Evolutionary conservation across 257 asterid genomes (phyloP).

Genomic region (Ajuga chamaepitys): DNA sequence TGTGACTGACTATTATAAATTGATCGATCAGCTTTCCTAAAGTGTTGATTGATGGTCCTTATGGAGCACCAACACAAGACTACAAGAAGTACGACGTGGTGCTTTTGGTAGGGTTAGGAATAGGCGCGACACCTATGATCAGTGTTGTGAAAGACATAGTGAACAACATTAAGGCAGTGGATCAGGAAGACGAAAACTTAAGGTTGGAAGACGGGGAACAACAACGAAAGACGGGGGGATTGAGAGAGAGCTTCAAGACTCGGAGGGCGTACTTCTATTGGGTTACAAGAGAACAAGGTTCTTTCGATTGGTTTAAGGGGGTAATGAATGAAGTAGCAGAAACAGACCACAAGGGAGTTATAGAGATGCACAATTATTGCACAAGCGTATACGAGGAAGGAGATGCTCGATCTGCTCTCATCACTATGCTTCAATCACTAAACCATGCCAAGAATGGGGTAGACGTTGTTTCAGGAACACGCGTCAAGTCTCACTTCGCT

Average conservation of each 20-base stretch:
- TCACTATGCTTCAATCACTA: slow-evolving; percentile 65
- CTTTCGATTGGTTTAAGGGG: slow-evolving; percentile 74
- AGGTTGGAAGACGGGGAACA: slow-evolving; percentile 17
- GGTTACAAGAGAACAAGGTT: slow-evolving; percentile 75
- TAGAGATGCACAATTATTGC: slow-evolving; percentile 72
- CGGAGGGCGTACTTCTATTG: slow-evolving; percentile 67
- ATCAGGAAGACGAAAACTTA: slow-evolving; percentile 20
- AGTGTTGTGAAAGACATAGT: slow-evolving; percentile 67
- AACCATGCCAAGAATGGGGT: slow-evolving; percentile 66
- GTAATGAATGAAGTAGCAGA: slow-evolving; percentile 72
- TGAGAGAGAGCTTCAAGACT: slow-evolving; percentile 30
- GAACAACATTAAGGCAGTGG: slow-evolving; percentile 40
- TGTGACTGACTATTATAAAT: neutral
- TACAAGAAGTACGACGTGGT: slow-evolving; percentile 59
- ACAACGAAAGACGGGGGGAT: slow-evolving; percentile 9
- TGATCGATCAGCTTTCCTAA: slow-evolving; percentile 44
- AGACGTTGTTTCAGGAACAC: slow-evolving; percentile 59
- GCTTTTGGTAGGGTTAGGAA: slow-evolving; percentile 64
- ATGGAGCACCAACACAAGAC: slow-evolving; percentile 82
- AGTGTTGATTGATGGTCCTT: slow-evolving; percentile 65
- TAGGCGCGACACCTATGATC: slow-evolving; percentile 75
- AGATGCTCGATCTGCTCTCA: slow-evolving; percentile 66
- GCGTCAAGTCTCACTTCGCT: slow-evolving; percentile 60
- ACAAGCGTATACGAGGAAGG: slow-evolving; percentile 78
- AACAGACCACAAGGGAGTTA: slow-evolving; percentile 43